Evolutionary conservation across 148 eudicot species (phyloP), one percentile per base, ranked within the genome.

Genomic region (Fagopyrum tataricum): DNA sequence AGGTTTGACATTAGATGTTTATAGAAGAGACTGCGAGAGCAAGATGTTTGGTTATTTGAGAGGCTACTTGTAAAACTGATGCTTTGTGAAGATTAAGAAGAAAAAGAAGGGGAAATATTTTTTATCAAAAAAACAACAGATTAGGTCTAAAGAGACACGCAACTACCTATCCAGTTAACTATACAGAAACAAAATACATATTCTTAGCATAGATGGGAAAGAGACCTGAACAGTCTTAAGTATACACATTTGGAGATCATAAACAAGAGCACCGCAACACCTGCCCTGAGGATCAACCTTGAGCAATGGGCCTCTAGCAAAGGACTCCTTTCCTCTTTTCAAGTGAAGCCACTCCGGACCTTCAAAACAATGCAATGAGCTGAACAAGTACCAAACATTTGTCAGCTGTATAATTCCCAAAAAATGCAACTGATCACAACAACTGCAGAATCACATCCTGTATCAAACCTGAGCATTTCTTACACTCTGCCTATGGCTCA

Each of bases 291-390:
- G 98, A 84, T 94, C 98, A 81, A 86, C 91, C 79, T 90, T 94
- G 13, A 91, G 87, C 79, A 88, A 51, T 48, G 98, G 98, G 68
- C 98, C 98, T 84, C 88, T 87, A 43, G 97, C 83, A 81, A 94
- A 94, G 72, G 84, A 83, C 84, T 91, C 97, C 81, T 92, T 84
- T 56, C 98, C 98, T 81, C 93, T 84, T 84, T 87, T 90, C 81
- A 94, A 79, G 83, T 89, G 87, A 71, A 90, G 84, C 98, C 98
- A 94, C 46, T 94, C 93, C 23, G 97, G 89, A 76, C 98, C 98
- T 86, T 94, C 98, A 79, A 94, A 94, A 86, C 93, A 94, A 77
- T 94, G 98, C 91, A 94, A 83, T 61, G 98, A 94, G 74, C 98
- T 94, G 91, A 77, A 78, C 53, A 77, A 44, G 72, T 74, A 62